Conservation (phyloP, 441 rosid species). For the Viola pubescens region DNA sequence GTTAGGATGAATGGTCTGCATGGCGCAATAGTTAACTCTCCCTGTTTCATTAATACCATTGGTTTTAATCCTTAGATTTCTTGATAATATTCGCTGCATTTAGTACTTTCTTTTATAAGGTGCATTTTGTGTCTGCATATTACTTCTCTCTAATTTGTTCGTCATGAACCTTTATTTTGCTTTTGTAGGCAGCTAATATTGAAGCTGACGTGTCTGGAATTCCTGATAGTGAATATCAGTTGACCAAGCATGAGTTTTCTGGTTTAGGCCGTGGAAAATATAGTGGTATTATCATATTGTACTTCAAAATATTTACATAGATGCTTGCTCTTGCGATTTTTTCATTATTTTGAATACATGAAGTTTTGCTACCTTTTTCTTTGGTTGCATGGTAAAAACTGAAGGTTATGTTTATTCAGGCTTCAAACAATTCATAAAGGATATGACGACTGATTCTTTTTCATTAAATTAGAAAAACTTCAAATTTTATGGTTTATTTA, state of each 20-base stretch:
- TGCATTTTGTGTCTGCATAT: not conserved
- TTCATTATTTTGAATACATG: not conserved
- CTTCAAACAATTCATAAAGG: too few relatives aligned
- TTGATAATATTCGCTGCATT: too few relatives aligned
- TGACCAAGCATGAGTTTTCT: slow-evolving; percentile 57
- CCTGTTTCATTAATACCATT: too few relatives aligned
- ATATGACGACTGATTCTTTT: too few relatives aligned
- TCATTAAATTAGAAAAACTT: too few relatives aligned
- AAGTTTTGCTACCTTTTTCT: not conserved
- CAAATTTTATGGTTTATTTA: too few relatives aligned
- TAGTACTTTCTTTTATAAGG: too few relatives aligned
- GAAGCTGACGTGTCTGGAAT: slow-evolving; percentile 72
- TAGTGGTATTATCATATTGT: slow-evolving; percentile 43
- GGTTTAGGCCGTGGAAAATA: slow-evolving; percentile 59
- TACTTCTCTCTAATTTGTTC: too few relatives aligned
- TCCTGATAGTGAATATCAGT: slow-evolving; percentile 50
- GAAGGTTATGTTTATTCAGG: not conserved
- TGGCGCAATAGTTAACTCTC: too few relatives aligned
- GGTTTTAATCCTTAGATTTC: too few relatives aligned
- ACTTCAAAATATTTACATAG: not conserved
- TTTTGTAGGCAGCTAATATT: slow-evolving; percentile 66
- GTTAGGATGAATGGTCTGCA: not conserved
- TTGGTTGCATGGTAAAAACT: not conserved
- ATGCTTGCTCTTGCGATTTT: not conserved
- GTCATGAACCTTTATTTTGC: slow-evolving; percentile 5